Percentiles rank a stretch among this genome's conserved stretches.
phyloP scores from a whole-genome alignment of 352 stramenopile genomes.

The Phytophthora ohioensis region DNA sequence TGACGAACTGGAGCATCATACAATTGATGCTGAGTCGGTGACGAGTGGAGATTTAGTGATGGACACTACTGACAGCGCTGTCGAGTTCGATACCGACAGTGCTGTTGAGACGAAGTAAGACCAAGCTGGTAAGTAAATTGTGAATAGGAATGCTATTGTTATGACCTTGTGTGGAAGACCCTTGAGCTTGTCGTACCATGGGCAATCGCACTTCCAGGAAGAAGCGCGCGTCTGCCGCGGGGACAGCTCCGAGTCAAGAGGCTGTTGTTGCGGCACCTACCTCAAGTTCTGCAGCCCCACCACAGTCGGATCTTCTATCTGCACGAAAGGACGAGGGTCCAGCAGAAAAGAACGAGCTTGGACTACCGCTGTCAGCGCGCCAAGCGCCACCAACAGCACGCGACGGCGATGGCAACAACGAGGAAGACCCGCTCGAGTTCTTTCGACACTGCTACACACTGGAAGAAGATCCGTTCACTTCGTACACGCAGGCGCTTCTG shows the following conservation, averaged over 20 bases:
- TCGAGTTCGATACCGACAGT: conserved; percentile 26
- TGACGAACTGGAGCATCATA: conserved; percentile 17
- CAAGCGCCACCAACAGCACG: conserved; percentile 21
- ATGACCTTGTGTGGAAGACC: conserved; percentile 1
- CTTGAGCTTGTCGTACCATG: conserved; percentile 17
- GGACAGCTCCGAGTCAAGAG: not conserved
- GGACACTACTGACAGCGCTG: conserved; percentile 26
- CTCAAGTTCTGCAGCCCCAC: not conserved
- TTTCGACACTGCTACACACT: conserved; percentile 30
- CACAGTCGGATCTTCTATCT: conserved; percentile 5
- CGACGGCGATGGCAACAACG: conserved; percentile 14
- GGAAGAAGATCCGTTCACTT: conserved; percentile 34
- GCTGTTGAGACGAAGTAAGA: conserved; percentile 29
- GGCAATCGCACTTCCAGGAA: conserved; percentile 39
- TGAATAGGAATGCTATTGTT: conserved; percentile 31
- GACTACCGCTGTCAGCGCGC: conserved; percentile 7
- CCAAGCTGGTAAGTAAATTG: conserved; percentile 8
- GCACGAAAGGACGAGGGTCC: not conserved
- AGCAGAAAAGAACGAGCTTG: conserved; percentile 3
- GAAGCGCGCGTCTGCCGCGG: conserved; percentile 5
- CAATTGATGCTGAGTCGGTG: conserved; percentile 16
- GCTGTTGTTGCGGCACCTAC: not conserved
- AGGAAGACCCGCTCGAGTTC: conserved; percentile 41
- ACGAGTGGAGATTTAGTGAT: conserved; percentile 25
- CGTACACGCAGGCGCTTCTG: conserved; percentile 58